Percentiles rank a stretch among this genome's conserved stretches.
phyloP scores from a whole-genome alignment of 805 yeast genomes.

The Lipomyces anomalus region DNA sequence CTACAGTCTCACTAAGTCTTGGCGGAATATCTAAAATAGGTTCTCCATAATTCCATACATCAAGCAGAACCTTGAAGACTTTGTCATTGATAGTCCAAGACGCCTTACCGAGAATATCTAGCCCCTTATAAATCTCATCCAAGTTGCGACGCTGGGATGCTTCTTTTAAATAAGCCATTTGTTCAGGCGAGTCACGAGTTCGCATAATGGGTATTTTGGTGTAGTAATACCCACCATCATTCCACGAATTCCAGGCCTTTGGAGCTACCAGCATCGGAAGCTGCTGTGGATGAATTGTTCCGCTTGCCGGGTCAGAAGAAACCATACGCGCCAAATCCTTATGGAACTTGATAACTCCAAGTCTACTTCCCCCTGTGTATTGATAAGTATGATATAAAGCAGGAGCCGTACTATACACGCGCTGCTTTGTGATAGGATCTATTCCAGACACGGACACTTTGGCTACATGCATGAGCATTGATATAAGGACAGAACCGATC shows the following conservation, averaged over 20 bases:
- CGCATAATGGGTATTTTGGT: constrained; percentile 62
- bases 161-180: constrained; percentile 77
- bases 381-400: constrained; percentile 89
- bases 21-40: constrained; percentile 66
- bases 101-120: constrained; percentile 79
- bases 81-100: constrained; percentile 86
- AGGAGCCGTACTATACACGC: constrained; percentile 70
- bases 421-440: constrained; percentile 71
- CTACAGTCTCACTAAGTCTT: constrained; percentile 36
- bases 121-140: constrained; percentile 65
- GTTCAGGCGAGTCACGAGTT: constrained; percentile 81
- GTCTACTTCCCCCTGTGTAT: constrained; percentile 66
- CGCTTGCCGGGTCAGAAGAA: constrained; percentile 58
- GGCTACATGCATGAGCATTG: constrained; percentile 74
- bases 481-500: constrained; percentile 73
- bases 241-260: constrained; percentile 77
- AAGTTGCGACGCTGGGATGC: constrained; percentile 68
- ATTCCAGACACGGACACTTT: constrained; percentile 70
- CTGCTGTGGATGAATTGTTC: constrained; percentile 71
- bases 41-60: constrained; percentile 84
- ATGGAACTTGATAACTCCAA: constrained; percentile 79
- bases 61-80: constrained; percentile 61
- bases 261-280: constrained; percentile 92
- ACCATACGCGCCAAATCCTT: constrained; percentile 58
- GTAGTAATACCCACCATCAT: constrained; percentile 78